phyloP scores from a whole-genome alignment of 192 early-diverging fungal genomes.

The Coemansia sp. region DNA sequence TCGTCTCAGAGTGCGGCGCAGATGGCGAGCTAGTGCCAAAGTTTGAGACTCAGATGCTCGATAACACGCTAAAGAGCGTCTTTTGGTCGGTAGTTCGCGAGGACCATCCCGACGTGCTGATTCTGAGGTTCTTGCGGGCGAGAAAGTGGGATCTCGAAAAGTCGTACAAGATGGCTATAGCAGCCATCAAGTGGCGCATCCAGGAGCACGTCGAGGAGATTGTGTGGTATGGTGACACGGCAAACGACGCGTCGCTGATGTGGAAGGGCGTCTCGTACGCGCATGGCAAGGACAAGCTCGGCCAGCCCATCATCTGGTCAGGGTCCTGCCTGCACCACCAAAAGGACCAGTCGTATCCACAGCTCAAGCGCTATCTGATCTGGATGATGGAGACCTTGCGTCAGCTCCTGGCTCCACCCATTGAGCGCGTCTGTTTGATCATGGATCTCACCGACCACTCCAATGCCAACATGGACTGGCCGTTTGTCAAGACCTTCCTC shows the following conservation, averaged over 20 bases:
- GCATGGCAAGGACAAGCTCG: conserved; percentile 58
- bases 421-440: conserved; percentile 70
- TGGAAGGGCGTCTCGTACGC: conserved; percentile 64
- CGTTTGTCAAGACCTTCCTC: conserved; percentile 81
- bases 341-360: conserved; percentile 63
- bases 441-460: conserved; percentile 81
- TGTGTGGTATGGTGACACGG: conserved; percentile 61
- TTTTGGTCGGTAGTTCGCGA: conserved; percentile 65
- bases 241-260: conserved; percentile 58
- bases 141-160: conserved; percentile 84
- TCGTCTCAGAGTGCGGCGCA: conserved; percentile 9
- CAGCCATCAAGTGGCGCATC: conserved; percentile 76
- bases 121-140: conserved; percentile 82
- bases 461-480: conserved; percentile 78
- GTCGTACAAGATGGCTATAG: conserved; percentile 72
- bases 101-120: conserved; percentile 72
- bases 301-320: conserved; percentile 62
- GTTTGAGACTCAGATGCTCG: conserved; percentile 27
- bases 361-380: conserved; percentile 67
- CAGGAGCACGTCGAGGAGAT: conserved; percentile 62
- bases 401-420: conserved; percentile 64
- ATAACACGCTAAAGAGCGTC: conserved; percentile 55
- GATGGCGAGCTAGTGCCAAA: conserved; percentile 37
- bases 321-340: conserved; percentile 64
- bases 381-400: conserved; percentile 76